Base-by-base conservation (phyloP, 2,329 filamentous ascomycete species). In the Ceratocystis destructans region DNA sequence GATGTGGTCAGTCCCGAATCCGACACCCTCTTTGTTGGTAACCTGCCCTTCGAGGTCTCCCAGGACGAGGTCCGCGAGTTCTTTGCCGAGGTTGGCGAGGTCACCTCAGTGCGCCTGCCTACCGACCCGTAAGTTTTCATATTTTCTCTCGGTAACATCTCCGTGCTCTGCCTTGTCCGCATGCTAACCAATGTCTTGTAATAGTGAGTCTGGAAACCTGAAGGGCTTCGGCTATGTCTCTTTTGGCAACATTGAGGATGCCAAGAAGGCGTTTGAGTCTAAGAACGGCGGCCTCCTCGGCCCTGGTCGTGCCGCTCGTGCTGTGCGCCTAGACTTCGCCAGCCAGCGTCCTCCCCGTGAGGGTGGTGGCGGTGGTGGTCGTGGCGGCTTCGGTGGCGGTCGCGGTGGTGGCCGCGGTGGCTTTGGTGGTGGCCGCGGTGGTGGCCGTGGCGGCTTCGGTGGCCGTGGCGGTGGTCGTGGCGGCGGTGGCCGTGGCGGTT, bases 201-300 rank as follows among this genome's bases (percentile, higher is more conserved):
- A 37, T 68, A 86, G 86, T 75, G 90, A 96, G 69, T 85, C 85
- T 69, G 91, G 90, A 70, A 84, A 86, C 71, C 86, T 87, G 74
- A 96, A 96, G 86, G 92, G 92, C 67, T 96, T 95, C 76, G 92
- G 90, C 66, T 96, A 96, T 75, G 87, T 96, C 70, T 87, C 87
- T 73, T 96, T 93, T 81, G 79, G 79, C 71, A 88, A 87, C 20
- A 76, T 94, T 69, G 90, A 96, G 33, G 91, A 96, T 72, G 90
- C 92, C 72, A 89, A 87, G 78, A 78, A 80, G 72, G 92, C 86
- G 28, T 84, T 90, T 71, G 81, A 87, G 71, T 78, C 80, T 67
- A 82, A 89, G 75, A 86, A 89, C 71, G 90, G 90, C 70, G 79
- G 80, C 66, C 76, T 82, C 68, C 80, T 85, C 69, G 82, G 83